A percentile compares a stretch with the other conserved stretches of the same genome.
These are phyloP conservation scores for Phytophthora aleatoria DNA, from an alignment of 352 stramenopile genomes.

Conservation along the genomic window DNA sequence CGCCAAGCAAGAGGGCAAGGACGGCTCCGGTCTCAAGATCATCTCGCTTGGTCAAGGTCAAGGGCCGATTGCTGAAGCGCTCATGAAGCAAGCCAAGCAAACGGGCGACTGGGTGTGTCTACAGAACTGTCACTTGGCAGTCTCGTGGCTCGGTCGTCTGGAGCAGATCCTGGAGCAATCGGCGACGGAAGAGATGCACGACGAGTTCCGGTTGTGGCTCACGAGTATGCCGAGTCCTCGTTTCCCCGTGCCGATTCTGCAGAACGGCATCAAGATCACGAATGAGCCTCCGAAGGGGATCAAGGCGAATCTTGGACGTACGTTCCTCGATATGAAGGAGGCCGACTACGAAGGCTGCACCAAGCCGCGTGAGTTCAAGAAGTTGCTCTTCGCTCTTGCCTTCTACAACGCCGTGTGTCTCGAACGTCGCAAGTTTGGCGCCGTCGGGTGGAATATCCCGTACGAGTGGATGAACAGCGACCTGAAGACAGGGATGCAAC, in stretches of 20 bases:
- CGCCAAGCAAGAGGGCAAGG: conserved; percentile 89
- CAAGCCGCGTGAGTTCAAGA: conserved; percentile 92
- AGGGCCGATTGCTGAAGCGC: conserved; percentile 89
- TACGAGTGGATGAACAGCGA: conserved; percentile 98
- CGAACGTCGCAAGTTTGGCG: conserved; percentile 94
- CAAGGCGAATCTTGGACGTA: conserved; percentile 91
- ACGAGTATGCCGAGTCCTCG: conserved; percentile 92
- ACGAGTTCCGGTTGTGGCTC: conserved; percentile 93
- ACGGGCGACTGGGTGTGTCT: conserved; percentile 95
- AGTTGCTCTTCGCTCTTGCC: conserved; percentile 89
- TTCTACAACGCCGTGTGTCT: conserved; percentile 97
- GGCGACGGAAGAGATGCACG: conserved; percentile 71
- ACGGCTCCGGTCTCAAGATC: conserved; percentile 87
- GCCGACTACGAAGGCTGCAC: conserved; percentile 87
- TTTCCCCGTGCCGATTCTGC: conserved; percentile 93
- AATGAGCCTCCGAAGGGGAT: conserved; percentile 94
- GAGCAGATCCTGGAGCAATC: conserved; percentile 90
- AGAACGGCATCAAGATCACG: conserved; percentile 96
- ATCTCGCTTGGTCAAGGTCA: conserved; percentile 95
- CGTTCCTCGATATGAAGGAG: conserved; percentile 93
- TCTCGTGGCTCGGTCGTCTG: conserved; percentile 89
- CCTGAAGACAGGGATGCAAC: conserved; percentile 93
- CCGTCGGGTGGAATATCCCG: conserved; percentile 95
- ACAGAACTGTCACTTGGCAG: conserved; percentile 94
- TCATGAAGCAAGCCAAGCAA: conserved; percentile 91